A percentile compares a stretch with the other conserved stretches of the same genome.
phyloP scores from a whole-genome alignment of 176 grass and related monocot genomes.

The Musa itinerans region DNA sequence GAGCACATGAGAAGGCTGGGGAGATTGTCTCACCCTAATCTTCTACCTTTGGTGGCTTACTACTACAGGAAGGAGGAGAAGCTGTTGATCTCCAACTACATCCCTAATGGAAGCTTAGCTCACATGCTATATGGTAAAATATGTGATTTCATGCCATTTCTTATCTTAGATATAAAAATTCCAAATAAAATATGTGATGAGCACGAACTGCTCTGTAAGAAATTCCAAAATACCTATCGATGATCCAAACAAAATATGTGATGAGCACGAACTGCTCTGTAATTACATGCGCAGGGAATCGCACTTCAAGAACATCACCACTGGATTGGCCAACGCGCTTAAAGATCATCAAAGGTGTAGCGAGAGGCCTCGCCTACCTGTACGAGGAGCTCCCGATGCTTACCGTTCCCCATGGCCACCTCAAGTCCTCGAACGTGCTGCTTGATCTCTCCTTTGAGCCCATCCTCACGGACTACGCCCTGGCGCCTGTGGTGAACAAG shows the following conservation, averaged over 20 bases:
- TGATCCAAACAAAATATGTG: neutral
- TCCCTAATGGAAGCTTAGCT: slow-evolving; percentile 71
- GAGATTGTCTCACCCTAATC: slow-evolving; percentile 59
- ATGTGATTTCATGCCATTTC: too few species aligned
- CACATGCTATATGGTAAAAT: slow-evolving; percentile 58
- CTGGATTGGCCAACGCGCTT: slow-evolving; percentile 64
- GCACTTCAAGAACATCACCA: slow-evolving; percentile 34
- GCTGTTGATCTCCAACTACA: slow-evolving; percentile 60
- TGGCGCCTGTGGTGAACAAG: slow-evolving; percentile 48
- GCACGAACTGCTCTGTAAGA: too few species aligned
- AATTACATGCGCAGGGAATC: slow-evolving; percentile 24
- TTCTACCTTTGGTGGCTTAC: slow-evolving; percentile 76
- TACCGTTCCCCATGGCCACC: slow-evolving; percentile 77
- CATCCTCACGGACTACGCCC: slow-evolving; percentile 69
- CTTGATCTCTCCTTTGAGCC: slow-evolving; percentile 47
- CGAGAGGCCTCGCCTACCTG: slow-evolving; percentile 61
- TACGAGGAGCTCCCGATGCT: slow-evolving; percentile 81
- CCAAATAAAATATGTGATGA: neutral
- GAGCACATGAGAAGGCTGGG: slow-evolving; percentile 87
- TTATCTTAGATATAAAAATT: too few species aligned
- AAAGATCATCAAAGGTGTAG: slow-evolving; percentile 78
- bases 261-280: neutral
- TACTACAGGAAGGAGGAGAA: slow-evolving; percentile 92
- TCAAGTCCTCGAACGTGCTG: slow-evolving; percentile 89
- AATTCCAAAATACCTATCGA: too few species aligned